Evolutionary conservation across 768 basidiomycete species (phyloP).

Genomic region (Suillus plorans): DNA sequence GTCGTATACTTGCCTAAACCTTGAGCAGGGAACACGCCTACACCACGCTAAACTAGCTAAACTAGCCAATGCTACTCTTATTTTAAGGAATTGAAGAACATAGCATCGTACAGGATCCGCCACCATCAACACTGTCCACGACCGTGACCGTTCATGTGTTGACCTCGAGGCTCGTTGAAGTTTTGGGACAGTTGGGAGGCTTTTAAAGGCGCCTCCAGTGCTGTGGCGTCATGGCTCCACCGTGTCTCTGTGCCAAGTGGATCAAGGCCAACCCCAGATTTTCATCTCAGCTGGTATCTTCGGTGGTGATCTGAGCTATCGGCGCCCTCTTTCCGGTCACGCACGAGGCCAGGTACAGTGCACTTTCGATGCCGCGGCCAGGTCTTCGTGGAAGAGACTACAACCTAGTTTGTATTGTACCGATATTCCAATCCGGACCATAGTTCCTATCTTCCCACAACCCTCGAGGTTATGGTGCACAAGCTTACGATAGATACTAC

Average conservation of each 20-base stretch:
- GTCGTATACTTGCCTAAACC: neutral
- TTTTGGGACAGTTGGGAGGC: neutral
- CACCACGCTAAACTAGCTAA: neutral
- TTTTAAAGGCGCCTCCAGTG: neutral
- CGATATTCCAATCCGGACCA: conserved; percentile 12
- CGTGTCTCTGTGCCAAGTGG: neutral
- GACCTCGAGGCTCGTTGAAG: neutral
- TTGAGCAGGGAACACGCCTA: neutral
- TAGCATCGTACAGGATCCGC: neutral
- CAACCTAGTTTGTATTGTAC: conserved; percentile 13
- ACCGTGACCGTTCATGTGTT: neutral
- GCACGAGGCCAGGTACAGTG: conserved; percentile 7
- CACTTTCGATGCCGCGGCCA: neutral
- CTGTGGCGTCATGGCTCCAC: neutral
- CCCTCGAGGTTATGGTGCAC: conserved; percentile 28
- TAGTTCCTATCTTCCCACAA: conserved; percentile 16
- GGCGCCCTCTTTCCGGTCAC: neutral
- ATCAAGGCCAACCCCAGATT: neutral
- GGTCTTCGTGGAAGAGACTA: conserved; percentile 12
- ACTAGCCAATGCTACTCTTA: neutral
- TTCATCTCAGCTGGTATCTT: conserved; percentile 4
- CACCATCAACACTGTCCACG: neutral
- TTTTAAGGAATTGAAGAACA: neutral
- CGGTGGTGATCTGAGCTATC: neutral
- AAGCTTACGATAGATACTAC: conserved; percentile 15